Base-by-base conservation (phyloP, 202 grass and related monocot genomes). In the Setaria italica region DNA sequence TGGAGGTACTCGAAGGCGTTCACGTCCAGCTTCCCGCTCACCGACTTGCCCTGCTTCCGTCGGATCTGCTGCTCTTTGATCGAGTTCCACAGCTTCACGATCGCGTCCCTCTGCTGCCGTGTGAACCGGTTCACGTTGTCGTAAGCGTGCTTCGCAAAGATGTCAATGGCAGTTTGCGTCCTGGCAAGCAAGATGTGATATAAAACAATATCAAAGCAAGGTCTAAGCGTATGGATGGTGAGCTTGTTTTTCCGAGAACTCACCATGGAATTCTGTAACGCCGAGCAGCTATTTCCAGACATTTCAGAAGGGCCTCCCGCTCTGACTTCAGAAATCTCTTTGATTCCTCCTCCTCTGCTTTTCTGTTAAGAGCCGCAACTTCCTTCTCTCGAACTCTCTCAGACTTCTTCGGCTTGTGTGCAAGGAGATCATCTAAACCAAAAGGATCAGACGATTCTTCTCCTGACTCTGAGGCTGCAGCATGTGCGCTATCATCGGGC, bases 41-140 rank as follows among this genome's bases (percentile, higher is more conserved):
- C 91, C 2, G 91, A 99, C 78, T 99, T 99, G 14, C 96, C 96
- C 51, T 99, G 96, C 80, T 90, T 92, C 77, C 96, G 87, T 51
- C 93, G 71, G 76, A 91, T 91, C 74, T 94, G 96, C 63, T 95
- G 96, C 72, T 95, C 96, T 62, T 86, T 99, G 88, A 94, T 99
- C 7, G 96, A 99, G 53, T 82, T 89, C 96, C 96, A 99, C 67
- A 99, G 79, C 79, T 91, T 95, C 76, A 72, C 80, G 3, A 96
- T 92, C 0, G 93, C 93, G 9, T 92, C 90, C 74, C 93, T 71
- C 73, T 99, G 96, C 78, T 21, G 67, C 62, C 6, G 33, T 30
- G 93, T 99, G 90, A 99, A 96, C 49, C 85, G 87, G 29, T 82
- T 65, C 62, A 83, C 65, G 47, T 94, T 76, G 66, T 99, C 93